phyloP scores from a whole-genome alignment of 78 protist species.

The Dictyostelium discoideum region DNA sequence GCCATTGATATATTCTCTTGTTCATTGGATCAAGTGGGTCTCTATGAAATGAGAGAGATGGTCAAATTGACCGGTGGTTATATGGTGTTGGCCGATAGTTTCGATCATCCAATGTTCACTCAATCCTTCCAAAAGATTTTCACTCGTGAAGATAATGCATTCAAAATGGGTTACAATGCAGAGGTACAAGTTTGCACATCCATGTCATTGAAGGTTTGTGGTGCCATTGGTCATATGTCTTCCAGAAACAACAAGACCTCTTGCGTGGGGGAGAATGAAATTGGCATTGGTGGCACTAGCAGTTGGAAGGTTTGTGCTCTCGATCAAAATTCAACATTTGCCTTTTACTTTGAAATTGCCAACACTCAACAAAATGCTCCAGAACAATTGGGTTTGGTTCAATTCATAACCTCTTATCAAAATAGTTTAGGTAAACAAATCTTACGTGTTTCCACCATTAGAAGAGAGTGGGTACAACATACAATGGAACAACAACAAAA shows the following conservation, averaged over 20 bases:
- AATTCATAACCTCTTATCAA: constrained; percentile 93
- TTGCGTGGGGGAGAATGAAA: constrained; percentile 85
- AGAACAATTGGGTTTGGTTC: constrained; percentile 85
- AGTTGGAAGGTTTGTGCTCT: constrained; percentile 90
- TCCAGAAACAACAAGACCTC: constrained; percentile 48
- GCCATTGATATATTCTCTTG: constrained; percentile 91
- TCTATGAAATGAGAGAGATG: constrained; percentile 90
- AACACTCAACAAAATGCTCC: constrained; percentile 37
- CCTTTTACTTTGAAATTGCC: constrained; percentile 93
- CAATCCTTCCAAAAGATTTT: constrained; percentile 90
- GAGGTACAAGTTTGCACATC: constrained; percentile 56
- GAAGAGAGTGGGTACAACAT: constrained; percentile 56
- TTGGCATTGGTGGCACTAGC: constrained; percentile 96
- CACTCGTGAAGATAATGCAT: constrained; percentile 23
- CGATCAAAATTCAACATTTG: constrained; percentile 86
- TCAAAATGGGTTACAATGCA: constrained; percentile 62
- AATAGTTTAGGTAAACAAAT: constrained; percentile 88
- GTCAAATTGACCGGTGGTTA: constrained; percentile 85
- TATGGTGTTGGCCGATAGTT: constrained; percentile 93
- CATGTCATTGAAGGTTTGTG: constrained; percentile 90
- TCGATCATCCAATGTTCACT: constrained; percentile 88
- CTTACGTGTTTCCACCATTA: constrained; percentile 97
- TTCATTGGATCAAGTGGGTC: constrained; percentile 95
- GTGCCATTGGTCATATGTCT: constrained; percentile 92
- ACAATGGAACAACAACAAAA: background rate